Percentiles rank a stretch among this genome's conserved stretches.
These are phyloP conservation scores for Nicotiana sylvestris DNA, from an alignment of 257 asterid genomes.

Conservation along the genomic window DNA sequence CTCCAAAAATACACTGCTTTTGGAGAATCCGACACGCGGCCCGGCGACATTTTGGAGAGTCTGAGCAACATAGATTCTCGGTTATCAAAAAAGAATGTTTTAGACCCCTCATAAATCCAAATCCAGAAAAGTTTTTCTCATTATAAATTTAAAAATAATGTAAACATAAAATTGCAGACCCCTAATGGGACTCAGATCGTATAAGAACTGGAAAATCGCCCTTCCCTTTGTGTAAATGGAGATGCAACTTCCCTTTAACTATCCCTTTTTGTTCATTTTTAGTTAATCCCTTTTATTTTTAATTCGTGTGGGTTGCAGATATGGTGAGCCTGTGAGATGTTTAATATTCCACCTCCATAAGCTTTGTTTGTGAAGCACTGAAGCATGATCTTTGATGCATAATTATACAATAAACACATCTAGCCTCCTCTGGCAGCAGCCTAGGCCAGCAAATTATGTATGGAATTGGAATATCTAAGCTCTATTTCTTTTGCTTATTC, in stretches of 20 bases:
- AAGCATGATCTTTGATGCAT: neutral
- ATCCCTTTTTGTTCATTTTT: neutral
- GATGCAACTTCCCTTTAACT: neutral
- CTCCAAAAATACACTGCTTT: too few relatives aligned
- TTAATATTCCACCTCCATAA: neutral
- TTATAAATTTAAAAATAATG: neutral
- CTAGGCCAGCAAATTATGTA: neutral
- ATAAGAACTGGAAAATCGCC: neutral
- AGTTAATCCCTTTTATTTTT: neutral
- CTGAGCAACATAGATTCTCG: neutral
- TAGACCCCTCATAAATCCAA: neutral
- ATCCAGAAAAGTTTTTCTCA: neutral
- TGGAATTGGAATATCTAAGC: neutral
- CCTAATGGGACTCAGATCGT: neutral
- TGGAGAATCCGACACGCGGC: too few relatives aligned
- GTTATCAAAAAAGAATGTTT: neutral
- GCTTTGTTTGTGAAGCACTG: neutral
- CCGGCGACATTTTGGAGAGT: too few relatives aligned
- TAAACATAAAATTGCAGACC: neutral
- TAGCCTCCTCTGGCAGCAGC: neutral
- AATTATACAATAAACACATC: neutral
- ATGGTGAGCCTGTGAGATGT: neutral
- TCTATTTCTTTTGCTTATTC: neutral
- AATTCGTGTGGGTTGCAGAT: neutral
- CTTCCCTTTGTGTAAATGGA: neutral